Percentiles rank a stretch among this genome's conserved stretches.
phyloP scores from a whole-genome alignment of 495 filamentous ascomycete species.

The Trichoderma asperelloides region DNA sequence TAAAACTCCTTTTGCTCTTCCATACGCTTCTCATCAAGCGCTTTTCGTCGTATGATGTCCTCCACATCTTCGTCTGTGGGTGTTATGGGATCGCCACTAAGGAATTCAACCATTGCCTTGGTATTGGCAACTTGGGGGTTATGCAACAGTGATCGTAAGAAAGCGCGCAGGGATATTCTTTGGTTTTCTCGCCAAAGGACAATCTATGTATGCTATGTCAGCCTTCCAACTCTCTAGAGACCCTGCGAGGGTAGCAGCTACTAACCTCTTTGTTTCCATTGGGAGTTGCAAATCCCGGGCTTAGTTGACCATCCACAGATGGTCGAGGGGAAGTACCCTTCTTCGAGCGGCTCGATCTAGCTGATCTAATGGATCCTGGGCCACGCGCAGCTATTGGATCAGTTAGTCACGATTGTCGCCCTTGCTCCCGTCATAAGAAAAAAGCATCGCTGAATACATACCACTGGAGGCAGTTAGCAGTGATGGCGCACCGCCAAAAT shows the following conservation, averaged over 20 bases:
- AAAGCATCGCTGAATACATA: neutral
- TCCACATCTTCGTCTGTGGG: constrained; percentile 72
- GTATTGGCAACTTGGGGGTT: constrained; percentile 77
- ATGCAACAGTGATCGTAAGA: constrained; percentile 71
- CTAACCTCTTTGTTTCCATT: constrained; percentile 17
- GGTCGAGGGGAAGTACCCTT: neutral
- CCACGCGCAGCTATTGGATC: neutral
- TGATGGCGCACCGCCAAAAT: neutral
- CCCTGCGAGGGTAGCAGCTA: neutral
- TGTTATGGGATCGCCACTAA: constrained; percentile 57
- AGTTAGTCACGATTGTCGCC: neutral
- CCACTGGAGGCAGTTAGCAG: constrained; percentile 10
- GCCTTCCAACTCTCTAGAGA: constrained; percentile 1
- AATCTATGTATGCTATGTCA: constrained; percentile 23
- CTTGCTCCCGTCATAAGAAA: neutral
- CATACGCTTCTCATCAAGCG: constrained; percentile 76
- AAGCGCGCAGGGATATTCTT: constrained; percentile 83
- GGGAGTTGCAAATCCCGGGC: neutral
- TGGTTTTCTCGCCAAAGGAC: constrained; percentile 83
- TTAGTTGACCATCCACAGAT: constrained; percentile 11
- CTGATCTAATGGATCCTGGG: neutral
- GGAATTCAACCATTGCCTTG: constrained; percentile 71
- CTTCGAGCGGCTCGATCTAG: constrained; percentile 2
- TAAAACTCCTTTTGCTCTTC: constrained; percentile 92
- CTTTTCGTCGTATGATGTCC: constrained; percentile 70